phyloP scores from a whole-genome alignment of 305 asterid species.

The Rubia balearica region DNA sequence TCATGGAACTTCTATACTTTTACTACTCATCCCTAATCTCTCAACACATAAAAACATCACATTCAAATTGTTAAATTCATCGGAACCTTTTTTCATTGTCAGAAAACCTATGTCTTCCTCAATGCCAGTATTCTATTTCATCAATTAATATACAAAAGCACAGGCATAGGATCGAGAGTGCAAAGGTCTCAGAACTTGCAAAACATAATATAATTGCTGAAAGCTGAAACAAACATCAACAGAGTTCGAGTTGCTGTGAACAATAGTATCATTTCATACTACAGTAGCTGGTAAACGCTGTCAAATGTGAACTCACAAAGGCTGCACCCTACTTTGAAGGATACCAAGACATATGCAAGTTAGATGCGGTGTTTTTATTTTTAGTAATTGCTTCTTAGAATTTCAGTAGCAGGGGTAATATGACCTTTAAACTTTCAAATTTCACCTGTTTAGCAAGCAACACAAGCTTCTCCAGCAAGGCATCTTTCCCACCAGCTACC shows the following conservation, averaged over 20 bases:
- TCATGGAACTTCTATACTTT: too few relatives aligned
- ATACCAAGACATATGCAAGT: not conserved
- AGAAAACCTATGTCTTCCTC: not conserved
- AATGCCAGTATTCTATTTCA: not conserved
- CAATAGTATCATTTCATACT: not conserved
- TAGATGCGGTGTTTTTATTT: not conserved
- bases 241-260: not conserved
- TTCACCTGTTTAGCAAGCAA: conserved; percentile 66
- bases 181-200: not conserved
- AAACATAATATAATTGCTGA: not conserved
- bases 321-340: not conserved
- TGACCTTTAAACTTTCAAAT: not conserved
- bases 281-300: not conserved
- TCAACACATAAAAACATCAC: not conserved
- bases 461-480: conserved; percentile 61
- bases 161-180: too few relatives aligned
- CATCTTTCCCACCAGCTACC: conserved; percentile 70
- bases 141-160: not conserved
- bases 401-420: not conserved
- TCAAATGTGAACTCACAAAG: not conserved
- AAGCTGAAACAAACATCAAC: not conserved
- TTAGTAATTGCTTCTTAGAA: not conserved
- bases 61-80: too few relatives aligned
- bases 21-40: not conserved
- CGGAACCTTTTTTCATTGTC: not conserved